Evolutionary conservation across 768 basidiomycete genomes (phyloP), one percentile per base, ranked within the genome.

Genomic region (Collybia nuda): DNA sequence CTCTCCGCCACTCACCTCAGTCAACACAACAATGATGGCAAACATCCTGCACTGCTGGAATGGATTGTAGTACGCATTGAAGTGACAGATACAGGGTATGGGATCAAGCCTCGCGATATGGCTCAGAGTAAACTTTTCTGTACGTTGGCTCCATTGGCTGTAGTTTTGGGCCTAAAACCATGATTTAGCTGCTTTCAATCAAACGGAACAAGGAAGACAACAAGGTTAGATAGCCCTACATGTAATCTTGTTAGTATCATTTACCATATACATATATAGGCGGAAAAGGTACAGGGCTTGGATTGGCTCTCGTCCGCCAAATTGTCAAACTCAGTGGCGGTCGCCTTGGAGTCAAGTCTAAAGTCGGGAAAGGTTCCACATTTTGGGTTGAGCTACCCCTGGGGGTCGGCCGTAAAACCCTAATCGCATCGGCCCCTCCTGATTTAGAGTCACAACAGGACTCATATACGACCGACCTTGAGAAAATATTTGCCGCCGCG

Each of bases 301-400:
- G 90, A 19, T 62, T 91, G 17, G 88, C 89, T 1, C 73, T 92
- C 5, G 87, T 90, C 40, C 77, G 88, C 41, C 85, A 87, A 56
- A 91, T 92, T 39, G 86, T 92, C 56, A 86, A 84, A 59, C 67
- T 89, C 36, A 84, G 79, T 44, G 84, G 85, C 37, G 90, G 90
- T 17, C 77, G 89, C 44, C 68, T 90, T 23, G 89, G 85, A n/a
- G 77, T 86, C n/a, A 70, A 67, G 53, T 82, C 80, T 15, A 81
- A 84, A 63, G 69, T 80, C 1, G 78, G 80, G 6, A 73, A 80
- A 57, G 93, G 93, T 14, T 90, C 86, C 29, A 91, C 86, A 32
- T 95, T 94, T 71, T 94, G 92, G 93, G 86, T 91, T 7, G 90
- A 91, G 64, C 66, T 91, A 29, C 86, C 87, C 5, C 69, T 90